Base-by-base conservation (phyloP, 192 early-diverging fungal genomes). In the Gryganskiella cystojenkinii region DNA sequence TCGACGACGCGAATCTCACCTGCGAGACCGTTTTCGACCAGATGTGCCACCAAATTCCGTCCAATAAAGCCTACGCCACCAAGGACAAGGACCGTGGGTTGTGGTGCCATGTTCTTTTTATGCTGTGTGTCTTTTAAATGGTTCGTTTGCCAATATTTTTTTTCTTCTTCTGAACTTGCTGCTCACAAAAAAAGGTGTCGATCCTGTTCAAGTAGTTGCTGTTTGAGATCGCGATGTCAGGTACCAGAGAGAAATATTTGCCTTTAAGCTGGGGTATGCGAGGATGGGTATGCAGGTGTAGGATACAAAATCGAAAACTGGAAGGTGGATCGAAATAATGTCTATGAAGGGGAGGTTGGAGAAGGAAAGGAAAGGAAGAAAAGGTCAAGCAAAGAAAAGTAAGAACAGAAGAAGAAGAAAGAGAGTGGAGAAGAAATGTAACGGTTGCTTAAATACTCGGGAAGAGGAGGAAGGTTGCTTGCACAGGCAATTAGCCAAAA, bases 21-120 rank as follows among this genome's bases (percentile, higher is more conserved):
- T 11, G 88, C 91, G 15, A 94, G 74, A 30, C 91, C 79, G 59
- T 93, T 90, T 25, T 90, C 83, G 25, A 95, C 75, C 34, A 96
- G 70, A 60, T 91, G 86, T 27, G 86, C 64, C 30, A 94, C 89
- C 53, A 96, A 85, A 74, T 92, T 87, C 47, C 95, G 88, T 27
- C 95, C 94, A 63, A 96, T 91, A 62, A 96, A 95, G 45, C 94
- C 94, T 46, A 92, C 86, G 34, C 94, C 95, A 61, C 95, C 94
- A 42, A 94, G 89, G 42, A 94, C 81, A 47, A 95, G 87, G 24
- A 95, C 89, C 56, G 84, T 86, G 42, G 82, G 86, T 58, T 80
- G 61, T 22, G 81, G 70, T 22, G 81, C 74, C 81, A 82, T 82
- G 25, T 33, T 65, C 35, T n/a, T 64, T 51, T n/a, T 58, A 14